Percentiles rank a stretch among this genome's conserved stretches.
Evolutionary conservation across 306 rosid species (phyloP).

Genomic region (Prunus kanzakura): DNA sequence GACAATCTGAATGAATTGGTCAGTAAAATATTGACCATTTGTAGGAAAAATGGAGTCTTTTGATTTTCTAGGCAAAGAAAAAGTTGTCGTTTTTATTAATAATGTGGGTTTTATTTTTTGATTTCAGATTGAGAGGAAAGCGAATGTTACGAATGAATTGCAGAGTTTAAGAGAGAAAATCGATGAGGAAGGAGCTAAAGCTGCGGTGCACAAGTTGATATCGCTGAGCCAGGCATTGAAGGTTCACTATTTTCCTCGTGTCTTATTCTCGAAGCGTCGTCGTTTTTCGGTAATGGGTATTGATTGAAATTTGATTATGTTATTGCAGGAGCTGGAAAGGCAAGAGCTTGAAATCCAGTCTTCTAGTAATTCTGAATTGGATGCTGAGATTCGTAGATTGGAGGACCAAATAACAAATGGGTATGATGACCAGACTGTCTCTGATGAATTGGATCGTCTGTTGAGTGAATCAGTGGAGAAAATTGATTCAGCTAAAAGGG

Average conservation of each 20-base stretch:
- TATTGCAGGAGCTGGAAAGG: slow-evolving; percentile 60
- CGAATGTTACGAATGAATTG: slow-evolving; percentile 39
- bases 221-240: slow-evolving; percentile 42
- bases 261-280: not conserved
- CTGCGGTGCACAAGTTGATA: slow-evolving; percentile 47
- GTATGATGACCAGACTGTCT: slow-evolving; percentile 31
- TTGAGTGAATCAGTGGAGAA: slow-evolving; percentile 46
- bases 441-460: slow-evolving; percentile 41
- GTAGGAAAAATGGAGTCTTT: not conserved
- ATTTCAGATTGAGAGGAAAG: slow-evolving; percentile 42
- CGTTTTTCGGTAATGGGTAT: slow-evolving; percentile 8
- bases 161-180: slow-evolving; percentile 44
- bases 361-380: slow-evolving; percentile 37
- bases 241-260: slow-evolving; percentile 35
- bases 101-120: not conserved
- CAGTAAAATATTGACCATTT: not conserved
- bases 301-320: slow-evolving; percentile 4
- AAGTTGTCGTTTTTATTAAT: not conserved
- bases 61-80: not conserved
- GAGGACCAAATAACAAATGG: slow-evolving; percentile 49
- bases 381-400: slow-evolving; percentile 50
- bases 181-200: slow-evolving; percentile 43
- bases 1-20: slow-evolving; percentile 51
- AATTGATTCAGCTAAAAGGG: slow-evolving; percentile 62
- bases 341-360: slow-evolving; percentile 48